Evolutionary conservation across 345 rosid genomes (phyloP).

Genomic region (Eutrema yunnanense): DNA sequence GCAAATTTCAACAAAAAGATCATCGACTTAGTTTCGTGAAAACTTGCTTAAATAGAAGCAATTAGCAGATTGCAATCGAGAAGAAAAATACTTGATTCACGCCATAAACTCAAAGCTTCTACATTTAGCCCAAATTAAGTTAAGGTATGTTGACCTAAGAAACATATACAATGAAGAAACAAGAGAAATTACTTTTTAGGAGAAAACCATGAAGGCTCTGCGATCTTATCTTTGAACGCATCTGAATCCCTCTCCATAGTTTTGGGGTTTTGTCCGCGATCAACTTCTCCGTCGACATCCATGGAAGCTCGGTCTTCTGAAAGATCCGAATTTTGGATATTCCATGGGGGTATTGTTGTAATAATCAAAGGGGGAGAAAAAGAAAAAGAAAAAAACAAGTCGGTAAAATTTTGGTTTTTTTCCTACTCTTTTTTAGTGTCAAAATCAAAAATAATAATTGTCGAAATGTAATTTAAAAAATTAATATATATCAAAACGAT

Average conservation of each 20-base stretch:
- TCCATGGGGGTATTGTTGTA: neutral
- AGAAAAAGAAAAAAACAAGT: no score
- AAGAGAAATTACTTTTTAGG: conserved; percentile 47
- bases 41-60: neutral
- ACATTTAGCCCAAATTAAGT: neutral
- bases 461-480: no score
- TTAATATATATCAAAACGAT: no score
- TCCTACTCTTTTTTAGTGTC: no score
- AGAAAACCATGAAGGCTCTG: conserved; percentile 71
- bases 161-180: neutral
- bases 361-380: no score
- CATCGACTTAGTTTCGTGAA: neutral
- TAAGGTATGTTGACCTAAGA: neutral
- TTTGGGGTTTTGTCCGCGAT: conserved; percentile 21
- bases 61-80: neutral
- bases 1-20: neutral
- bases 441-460: no score
- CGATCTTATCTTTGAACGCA: conserved; percentile 29
- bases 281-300: conserved; percentile 26
- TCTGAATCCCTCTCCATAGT: conserved; percentile 32
- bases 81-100: neutral
- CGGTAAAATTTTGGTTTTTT: no score
- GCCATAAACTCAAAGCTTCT: conserved; percentile 3
- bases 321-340: conserved; percentile 14
- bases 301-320: conserved; percentile 5